These are phyloP conservation scores for Ganoderma sinense DNA, from an alignment of 1,284 basidiomycete species.

Conservation along the genomic window DNA sequence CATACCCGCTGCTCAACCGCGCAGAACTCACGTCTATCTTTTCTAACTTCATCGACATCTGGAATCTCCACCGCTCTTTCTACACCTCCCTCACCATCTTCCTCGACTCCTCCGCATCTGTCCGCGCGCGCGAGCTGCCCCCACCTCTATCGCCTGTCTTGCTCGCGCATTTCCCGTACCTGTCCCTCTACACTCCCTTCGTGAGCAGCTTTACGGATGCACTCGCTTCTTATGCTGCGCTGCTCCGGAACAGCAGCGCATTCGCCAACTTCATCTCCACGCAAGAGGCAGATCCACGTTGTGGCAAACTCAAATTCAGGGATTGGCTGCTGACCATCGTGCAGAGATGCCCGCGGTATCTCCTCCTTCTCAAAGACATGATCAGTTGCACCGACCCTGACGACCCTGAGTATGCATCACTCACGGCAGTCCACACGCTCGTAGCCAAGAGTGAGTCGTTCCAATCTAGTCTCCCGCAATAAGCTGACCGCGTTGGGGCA, in stretches of 20 bases:
- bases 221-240: constrained; percentile 60
- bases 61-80: constrained; percentile 88
- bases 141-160: constrained; percentile 54
- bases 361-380: constrained; percentile 83
- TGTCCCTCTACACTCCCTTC: constrained; percentile 82
- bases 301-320: constrained; percentile 75
- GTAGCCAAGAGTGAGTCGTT: constrained; percentile 73
- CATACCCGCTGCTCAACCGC: constrained; percentile 73
- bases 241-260: constrained; percentile 55
- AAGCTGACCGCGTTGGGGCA: constrained; percentile 39
- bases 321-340: constrained; percentile 90
- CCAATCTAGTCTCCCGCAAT: neutral
- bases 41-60: constrained; percentile 91
- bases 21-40: constrained; percentile 80
- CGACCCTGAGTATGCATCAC: constrained; percentile 67
- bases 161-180: constrained; percentile 59
- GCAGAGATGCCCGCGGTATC: constrained; percentile 87
- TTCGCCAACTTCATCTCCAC: constrained; percentile 69
- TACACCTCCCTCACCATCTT: constrained; percentile 64
- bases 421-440: constrained; percentile 66
- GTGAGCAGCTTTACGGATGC: constrained; percentile 78
- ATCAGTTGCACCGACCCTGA: constrained; percentile 68
- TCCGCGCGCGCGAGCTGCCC: constrained; percentile 26
- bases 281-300: constrained; percentile 72
- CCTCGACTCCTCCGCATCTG: constrained; percentile 43